A percentile compares a stretch with the other conserved stretches of the same genome.
Evolutionary conservation across 192 early-diverging fungal genomes (phyloP).

Genomic region (Backusella macrospora): DNA sequence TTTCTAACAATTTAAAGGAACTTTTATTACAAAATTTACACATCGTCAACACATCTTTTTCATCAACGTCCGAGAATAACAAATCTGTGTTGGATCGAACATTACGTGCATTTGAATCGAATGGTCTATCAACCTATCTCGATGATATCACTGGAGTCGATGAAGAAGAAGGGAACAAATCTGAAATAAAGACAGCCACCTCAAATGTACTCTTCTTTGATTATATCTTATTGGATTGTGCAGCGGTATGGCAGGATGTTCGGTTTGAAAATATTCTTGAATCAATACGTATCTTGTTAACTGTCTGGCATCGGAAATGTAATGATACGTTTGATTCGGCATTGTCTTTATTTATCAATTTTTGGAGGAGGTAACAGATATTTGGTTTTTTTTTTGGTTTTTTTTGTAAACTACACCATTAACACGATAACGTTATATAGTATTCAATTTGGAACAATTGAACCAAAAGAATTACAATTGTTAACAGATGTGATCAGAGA

Average conservation of each 20-base stretch:
- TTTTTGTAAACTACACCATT: neutral
- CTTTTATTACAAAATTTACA: slow-evolving; percentile 5
- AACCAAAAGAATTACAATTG: neutral
- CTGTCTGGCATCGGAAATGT: slow-evolving; percentile 16
- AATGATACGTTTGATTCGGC: slow-evolving; percentile 19
- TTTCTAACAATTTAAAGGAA: neutral
- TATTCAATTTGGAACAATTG: neutral
- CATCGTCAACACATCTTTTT: neutral
- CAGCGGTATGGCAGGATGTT: neutral
- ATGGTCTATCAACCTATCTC: neutral
- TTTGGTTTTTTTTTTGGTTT: neutral
- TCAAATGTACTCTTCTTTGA: slow-evolving; percentile 13
- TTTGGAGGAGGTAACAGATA: slow-evolving; percentile 7
- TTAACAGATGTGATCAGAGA: slow-evolving; percentile 1
- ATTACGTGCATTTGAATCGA: neutral
- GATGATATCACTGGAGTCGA: neutral
- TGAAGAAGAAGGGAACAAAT: neutral
- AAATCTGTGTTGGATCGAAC: neutral
- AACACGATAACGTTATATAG: neutral
- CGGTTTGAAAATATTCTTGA: neutral
- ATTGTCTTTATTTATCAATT: slow-evolving; percentile 13
- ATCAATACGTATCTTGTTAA: neutral
- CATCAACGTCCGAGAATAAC: neutral
- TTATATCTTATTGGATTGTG: slow-evolving; percentile 19
- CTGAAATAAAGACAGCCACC: neutral